phyloP scores from a whole-genome alignment of 371 early-diverging fungal species.

The Syncephalastrum racemosum region DNA sequence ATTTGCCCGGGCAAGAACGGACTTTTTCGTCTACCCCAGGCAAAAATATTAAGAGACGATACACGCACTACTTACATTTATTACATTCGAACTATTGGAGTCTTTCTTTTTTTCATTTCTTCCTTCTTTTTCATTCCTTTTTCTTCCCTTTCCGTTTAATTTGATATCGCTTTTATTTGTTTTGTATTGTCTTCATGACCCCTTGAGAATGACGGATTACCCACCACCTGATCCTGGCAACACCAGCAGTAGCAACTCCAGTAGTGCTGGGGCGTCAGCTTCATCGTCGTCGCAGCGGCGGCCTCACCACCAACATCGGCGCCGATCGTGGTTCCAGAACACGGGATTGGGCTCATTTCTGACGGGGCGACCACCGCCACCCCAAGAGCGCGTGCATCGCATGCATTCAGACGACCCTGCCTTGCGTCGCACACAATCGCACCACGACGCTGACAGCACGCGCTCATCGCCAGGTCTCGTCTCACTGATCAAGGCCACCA shows the following conservation, averaged over 20 bases:
- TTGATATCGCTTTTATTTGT: not conserved
- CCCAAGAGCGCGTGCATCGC: constrained; percentile 7
- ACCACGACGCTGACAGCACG: not conserved
- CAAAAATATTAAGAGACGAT: too few relatives aligned
- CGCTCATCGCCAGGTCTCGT: constrained; percentile 6
- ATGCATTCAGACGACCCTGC: constrained; percentile 6
- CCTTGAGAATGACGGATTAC: too few relatives aligned
- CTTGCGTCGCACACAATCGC: constrained; percentile 4
- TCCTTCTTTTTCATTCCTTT: not conserved
- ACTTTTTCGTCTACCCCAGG: too few relatives aligned
- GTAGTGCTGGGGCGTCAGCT: not conserved
- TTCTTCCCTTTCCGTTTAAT: constrained; percentile 1
- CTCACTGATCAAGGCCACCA: constrained; percentile 13
- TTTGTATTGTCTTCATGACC: not conserved
- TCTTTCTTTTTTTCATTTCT: not conserved
- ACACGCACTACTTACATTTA: too few relatives aligned
- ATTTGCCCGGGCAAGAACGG: too few relatives aligned
- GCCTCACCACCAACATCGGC: not conserved
- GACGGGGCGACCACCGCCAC: constrained; percentile 4
- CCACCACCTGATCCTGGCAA: too few relatives aligned
- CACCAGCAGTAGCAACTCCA: not conserved
- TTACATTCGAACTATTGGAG: too few relatives aligned
- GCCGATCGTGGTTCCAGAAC: constrained; percentile 12
- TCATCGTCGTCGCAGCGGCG: too few relatives aligned
- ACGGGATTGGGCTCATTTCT: constrained; percentile 5